Percentiles rank a stretch among this genome's conserved stretches.
These are phyloP conservation scores for Tuber melanosporum DNA, from an alignment of 495 filamentous ascomycete species.

Conservation along the genomic window DNA sequence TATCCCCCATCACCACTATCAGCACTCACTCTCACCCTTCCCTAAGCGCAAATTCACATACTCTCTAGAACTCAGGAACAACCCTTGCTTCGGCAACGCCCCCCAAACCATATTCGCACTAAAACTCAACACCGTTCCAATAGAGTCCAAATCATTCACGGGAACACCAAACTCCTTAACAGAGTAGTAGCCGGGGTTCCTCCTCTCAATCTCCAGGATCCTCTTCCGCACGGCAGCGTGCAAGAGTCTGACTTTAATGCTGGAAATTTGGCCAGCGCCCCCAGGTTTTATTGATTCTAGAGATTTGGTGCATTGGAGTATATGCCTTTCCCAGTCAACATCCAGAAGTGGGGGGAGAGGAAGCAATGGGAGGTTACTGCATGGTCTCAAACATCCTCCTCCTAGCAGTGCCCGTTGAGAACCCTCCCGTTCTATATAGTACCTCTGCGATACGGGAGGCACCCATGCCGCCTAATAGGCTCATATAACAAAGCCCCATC, in stretches of 20 bases:
- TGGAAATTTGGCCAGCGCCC: conserved; percentile 61
- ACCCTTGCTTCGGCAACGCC: conserved; percentile 64
- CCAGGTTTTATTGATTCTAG: conserved; percentile 61
- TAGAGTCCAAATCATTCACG: conserved; percentile 67
- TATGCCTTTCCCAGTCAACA: conserved; percentile 44
- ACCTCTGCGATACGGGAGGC: conserved; percentile 64
- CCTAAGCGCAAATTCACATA: conserved; percentile 6
- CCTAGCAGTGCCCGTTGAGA: conserved; percentile 61
- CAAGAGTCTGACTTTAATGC: conserved; percentile 66
- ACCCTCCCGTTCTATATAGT: conserved; percentile 70
- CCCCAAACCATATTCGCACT: conserved; percentile 61
- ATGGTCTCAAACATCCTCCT: conserved; percentile 67
- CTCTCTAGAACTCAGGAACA: conserved; percentile 58
- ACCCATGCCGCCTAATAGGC: conserved; percentile 60
- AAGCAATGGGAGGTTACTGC: conserved; percentile 44
- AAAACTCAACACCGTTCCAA: conserved; percentile 64
- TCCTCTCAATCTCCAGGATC: conserved; percentile 54
- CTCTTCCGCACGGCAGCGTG: conserved; percentile 64
- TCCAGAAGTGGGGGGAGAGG: neutral
- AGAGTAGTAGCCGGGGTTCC: conserved; percentile 58
- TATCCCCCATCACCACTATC: conserved; percentile 7
- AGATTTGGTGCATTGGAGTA: conserved; percentile 62
- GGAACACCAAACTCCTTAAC: conserved; percentile 56
- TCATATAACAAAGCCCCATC: conserved; percentile 59
- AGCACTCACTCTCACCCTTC: neutral